Evolutionary conservation across 2,329 filamentous ascomycete genomes (phyloP), one percentile per base, ranked within the genome.

Genomic region (Claviceps pazoutovae): DNA sequence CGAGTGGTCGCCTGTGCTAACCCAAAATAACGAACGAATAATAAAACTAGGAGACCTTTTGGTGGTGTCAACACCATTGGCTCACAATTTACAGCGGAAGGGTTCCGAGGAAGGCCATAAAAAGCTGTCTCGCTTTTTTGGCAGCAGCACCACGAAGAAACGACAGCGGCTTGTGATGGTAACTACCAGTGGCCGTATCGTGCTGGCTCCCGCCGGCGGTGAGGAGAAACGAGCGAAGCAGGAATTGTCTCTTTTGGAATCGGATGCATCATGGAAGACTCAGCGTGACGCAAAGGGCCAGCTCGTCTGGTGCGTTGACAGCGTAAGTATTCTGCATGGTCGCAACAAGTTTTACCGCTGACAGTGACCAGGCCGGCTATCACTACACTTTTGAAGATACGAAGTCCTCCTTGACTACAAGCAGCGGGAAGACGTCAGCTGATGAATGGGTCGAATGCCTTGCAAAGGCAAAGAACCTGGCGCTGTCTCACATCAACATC

Each of bases 1-100:
- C 53, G 93, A 98, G 68, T 98, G 93, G 93, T 96, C 91, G 0
- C 93, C 93, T 1, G 90, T 98, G 4, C 73, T 98, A 51, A 96
- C 87, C 9, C 83, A 84, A 61, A 84, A 82, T 54, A 96, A 97
- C 62, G 93, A 98, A 68, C 81, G 93, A 38, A 98, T 98, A 58
- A 68, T 98, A 56, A 96, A 95, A 66, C 74, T 98, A 21, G 93
- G 93, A 2, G 95, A 98, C 61, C 71, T 96, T 56, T 79, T 89
- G 66, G 90, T 98, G 7, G 75, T 87, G 41, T 85, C 88, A 5
- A 80, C 87, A 2, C 85, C 90, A 9, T 76, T 89, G 50, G 78
- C 86, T 9, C 85, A 87, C 61, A 86, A 82, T 55, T 80, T 86
- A 0, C 82, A 82, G 51, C 80, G 82, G 38, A 88, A 84, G 61